phyloP scores from a whole-genome alignment of 305 asterid genomes.

The Nicotiana rustica region DNA sequence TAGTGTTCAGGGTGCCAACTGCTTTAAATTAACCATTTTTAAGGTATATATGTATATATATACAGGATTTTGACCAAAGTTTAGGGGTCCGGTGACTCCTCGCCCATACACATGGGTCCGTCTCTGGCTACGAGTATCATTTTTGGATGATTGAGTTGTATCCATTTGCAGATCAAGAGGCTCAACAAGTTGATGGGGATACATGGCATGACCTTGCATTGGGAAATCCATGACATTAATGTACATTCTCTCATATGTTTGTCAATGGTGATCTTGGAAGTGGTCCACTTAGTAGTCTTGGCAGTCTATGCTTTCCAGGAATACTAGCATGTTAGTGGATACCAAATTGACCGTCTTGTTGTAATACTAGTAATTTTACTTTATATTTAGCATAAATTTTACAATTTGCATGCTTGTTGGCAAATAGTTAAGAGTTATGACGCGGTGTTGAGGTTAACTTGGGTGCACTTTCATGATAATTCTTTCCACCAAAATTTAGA shows the following conservation, averaged over 20 bases:
- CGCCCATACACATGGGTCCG: too few relatives aligned
- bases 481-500: too few relatives aligned
- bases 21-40: too few relatives aligned
- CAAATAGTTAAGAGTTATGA: too few relatives aligned
- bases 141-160: conserved; percentile 25
- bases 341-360: background rate
- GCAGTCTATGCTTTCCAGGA: background rate
- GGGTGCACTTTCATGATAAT: too few relatives aligned
- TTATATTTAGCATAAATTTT: background rate
- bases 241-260: background rate
- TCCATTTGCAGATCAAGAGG: conserved; percentile 65
- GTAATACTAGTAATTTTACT: background rate
- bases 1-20: too few relatives aligned
- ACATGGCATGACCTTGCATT: conserved; percentile 86
- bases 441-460: too few relatives aligned
- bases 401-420: background rate
- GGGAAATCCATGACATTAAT: conserved; percentile 48
- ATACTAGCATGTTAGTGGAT: background rate
- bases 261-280: background rate
- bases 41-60: too few relatives aligned
- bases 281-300: background rate
- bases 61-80: too few relatives aligned
- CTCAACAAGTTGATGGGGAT: conserved; percentile 66
- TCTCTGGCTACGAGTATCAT: background rate
- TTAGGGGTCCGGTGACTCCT: too few relatives aligned